Conservation (phyloP, 2,329 filamentous ascomycete species). For the Lasiodiplodia theobromae region DNA sequence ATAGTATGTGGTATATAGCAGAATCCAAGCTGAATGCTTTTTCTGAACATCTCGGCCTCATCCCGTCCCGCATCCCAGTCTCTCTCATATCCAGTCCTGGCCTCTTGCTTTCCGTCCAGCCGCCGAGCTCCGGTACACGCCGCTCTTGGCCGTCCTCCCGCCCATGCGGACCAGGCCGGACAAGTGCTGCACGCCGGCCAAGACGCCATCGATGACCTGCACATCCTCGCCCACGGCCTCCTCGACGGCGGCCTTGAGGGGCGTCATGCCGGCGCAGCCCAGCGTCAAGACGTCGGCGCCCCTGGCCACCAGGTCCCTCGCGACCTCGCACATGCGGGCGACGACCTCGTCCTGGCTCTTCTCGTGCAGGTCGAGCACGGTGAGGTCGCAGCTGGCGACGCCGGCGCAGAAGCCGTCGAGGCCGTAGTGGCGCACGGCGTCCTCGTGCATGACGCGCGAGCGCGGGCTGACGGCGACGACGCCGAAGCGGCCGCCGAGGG, state of each 20-base stretch:
- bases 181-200: constrained; percentile 56
- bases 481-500: constrained; percentile 57
- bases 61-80: neutral
- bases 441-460: constrained; percentile 50
- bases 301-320: constrained; percentile 48
- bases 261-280: constrained; percentile 60
- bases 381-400: constrained; percentile 50
- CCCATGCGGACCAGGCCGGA: constrained; percentile 55
- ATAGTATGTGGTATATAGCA: no score
- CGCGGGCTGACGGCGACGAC: constrained; percentile 52
- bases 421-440: constrained; percentile 52
- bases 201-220: constrained; percentile 61
- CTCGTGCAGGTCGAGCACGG: constrained; percentile 55
- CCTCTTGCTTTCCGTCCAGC: constrained; percentile 46
- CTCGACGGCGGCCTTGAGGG: constrained; percentile 55
- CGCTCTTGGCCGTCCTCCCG: constrained; percentile 54
- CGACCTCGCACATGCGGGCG: constrained; percentile 49
- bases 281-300: constrained; percentile 54
- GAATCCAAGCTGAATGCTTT: no score
- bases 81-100: constrained; percentile 51
- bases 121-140: constrained; percentile 51
- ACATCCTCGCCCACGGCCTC: constrained; percentile 54
- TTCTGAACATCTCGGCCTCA: no score
- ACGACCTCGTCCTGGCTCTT: constrained; percentile 50
- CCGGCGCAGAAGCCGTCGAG: constrained; percentile 53